A percentile compares a stretch with the other conserved stretches of the same genome.
phyloP scores from a whole-genome alignment of 1,284 basidiomycete species.

The Schizophyllum amplum region DNA sequence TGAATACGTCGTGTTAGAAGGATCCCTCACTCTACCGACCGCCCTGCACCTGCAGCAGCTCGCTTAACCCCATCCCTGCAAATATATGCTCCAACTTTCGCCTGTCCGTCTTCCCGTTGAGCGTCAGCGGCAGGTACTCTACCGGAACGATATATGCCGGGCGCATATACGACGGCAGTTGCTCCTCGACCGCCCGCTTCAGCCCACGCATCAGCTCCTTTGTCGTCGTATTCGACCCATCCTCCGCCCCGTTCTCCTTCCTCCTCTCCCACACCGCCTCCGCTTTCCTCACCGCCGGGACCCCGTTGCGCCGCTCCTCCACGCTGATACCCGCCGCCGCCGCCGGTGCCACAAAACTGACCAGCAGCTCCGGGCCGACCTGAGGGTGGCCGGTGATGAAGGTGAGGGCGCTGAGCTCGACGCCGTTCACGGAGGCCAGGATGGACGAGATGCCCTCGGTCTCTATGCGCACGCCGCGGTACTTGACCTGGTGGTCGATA shows the following conservation, averaged over 20 bases:
- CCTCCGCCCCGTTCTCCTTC: background rate
- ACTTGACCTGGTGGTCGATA: conserved; percentile 52
- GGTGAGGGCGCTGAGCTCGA: conserved; percentile 26
- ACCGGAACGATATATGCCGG: conserved; percentile 12
- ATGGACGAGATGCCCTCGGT: conserved; percentile 35
- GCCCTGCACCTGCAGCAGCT: conserved; percentile 2
- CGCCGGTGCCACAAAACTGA: conserved; percentile 28
- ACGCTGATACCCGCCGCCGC: conserved; percentile 4
- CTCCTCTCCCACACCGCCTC: background rate
- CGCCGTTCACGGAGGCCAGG: conserved; percentile 20
- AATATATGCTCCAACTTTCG: conserved; percentile 7
- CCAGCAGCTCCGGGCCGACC: conserved; percentile 29
- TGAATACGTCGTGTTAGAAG: background rate
- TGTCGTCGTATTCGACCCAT: background rate
- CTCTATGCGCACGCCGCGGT: conserved; percentile 39
- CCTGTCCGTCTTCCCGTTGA: conserved; percentile 13
- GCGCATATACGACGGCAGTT: conserved; percentile 11
- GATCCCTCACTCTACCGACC: background rate
- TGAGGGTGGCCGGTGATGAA: conserved; percentile 29
- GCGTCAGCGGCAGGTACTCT: conserved; percentile 11
- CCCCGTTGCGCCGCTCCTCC: conserved; percentile 7
- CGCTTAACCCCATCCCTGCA: conserved; percentile 3
- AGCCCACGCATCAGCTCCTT: conserved; percentile 3
- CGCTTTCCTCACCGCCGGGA: conserved; percentile 6
- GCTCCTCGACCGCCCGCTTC: conserved; percentile 7